Evolutionary conservation across 345 rosid species (phyloP).

Genomic region (Cardiospermum halicacabum): DNA sequence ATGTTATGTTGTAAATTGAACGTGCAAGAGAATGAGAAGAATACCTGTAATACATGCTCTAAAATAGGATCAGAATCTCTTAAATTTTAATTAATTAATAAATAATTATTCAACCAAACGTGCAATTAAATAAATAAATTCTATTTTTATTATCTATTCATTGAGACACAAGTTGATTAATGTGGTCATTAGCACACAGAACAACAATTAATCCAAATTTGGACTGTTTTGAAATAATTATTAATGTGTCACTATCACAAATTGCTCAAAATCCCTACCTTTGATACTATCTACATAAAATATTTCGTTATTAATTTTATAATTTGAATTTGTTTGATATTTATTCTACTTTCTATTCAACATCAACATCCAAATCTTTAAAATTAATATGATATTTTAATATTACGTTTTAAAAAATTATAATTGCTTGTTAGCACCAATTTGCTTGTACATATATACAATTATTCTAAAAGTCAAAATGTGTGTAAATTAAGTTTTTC

Average conservation of each 20-base stretch:
- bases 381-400: not conserved
- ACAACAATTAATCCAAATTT: not conserved
- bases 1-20: no score
- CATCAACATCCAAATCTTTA: not conserved
- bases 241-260: not conserved
- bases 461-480: not conserved
- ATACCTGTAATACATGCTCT: no score
- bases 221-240: not conserved
- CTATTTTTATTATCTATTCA: no score
- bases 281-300: slow-evolving; percentile 7
- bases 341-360: not conserved
- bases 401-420: not conserved
- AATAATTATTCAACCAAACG: no score
- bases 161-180: not conserved
- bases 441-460: no score
- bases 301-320: not conserved
- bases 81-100: no score
- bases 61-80: no score
- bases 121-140: no score
- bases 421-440: no score
- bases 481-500: no score
- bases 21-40: no score
- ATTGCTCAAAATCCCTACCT: not conserved
- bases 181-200: not conserved
- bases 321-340: not conserved